Evolutionary conservation across 2,329 filamentous ascomycete species (phyloP).

Genomic region (Metarhizium sp.): DNA sequence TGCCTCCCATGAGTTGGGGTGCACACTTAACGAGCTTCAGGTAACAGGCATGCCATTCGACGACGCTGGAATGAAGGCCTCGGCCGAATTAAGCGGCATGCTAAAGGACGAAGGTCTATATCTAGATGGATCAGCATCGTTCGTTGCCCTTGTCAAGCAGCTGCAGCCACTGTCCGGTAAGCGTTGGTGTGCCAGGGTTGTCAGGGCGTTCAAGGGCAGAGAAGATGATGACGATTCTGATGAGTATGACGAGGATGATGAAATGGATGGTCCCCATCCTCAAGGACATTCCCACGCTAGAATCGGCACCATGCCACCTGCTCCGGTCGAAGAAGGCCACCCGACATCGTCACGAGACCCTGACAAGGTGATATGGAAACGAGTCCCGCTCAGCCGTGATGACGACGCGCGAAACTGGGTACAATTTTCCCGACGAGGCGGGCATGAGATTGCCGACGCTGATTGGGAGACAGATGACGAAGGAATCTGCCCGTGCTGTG

Average conservation of each 20-base stretch:
- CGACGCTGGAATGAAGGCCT: slow-evolving; percentile 36
- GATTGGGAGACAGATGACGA: slow-evolving; percentile 26
- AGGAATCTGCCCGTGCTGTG: slow-evolving; percentile 29
- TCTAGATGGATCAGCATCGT: slow-evolving; percentile 34
- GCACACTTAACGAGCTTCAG: slow-evolving; percentile 42
- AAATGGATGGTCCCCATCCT: slow-evolving; percentile 6
- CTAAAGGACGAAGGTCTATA: slow-evolving; percentile 44
- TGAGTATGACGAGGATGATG: slow-evolving; percentile 18
- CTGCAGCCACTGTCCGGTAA: slow-evolving; percentile 31
- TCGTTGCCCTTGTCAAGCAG: slow-evolving; percentile 29
- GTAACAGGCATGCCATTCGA: slow-evolving; percentile 43
- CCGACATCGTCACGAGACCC: slow-evolving; percentile 31
- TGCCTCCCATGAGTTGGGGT: slow-evolving; percentile 44
- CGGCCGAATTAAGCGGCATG: slow-evolving; percentile 39
- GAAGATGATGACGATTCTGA: slow-evolving; percentile 16
- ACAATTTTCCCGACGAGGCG: slow-evolving; percentile 33
- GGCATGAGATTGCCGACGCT: slow-evolving; percentile 24
- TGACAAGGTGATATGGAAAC: slow-evolving; percentile 41
- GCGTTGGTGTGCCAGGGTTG: slow-evolving; percentile 32
- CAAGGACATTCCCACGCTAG: slow-evolving; percentile 17
- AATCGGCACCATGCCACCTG: slow-evolving; percentile 26
- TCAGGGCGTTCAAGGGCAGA: slow-evolving; percentile 32
- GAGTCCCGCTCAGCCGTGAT: slow-evolving; percentile 33
- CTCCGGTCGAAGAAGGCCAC: slow-evolving; percentile 32
- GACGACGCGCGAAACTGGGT: slow-evolving; percentile 34